A percentile compares a stretch with the other conserved stretches of the same genome.
Conservation (phyloP, 306 rosid species). For the Inga leiocalycina region DNA sequence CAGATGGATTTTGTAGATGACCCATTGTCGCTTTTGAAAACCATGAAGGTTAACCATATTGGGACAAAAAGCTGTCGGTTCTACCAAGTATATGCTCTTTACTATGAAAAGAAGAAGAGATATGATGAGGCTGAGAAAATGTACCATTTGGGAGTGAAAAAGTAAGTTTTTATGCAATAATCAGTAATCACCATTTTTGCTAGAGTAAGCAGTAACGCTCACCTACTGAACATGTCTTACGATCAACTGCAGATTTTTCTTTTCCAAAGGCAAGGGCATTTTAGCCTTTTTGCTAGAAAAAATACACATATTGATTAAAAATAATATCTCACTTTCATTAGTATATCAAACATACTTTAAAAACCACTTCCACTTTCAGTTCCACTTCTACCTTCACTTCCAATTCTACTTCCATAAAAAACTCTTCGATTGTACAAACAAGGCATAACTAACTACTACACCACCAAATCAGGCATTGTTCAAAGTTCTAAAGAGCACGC, state of each 20-base stretch:
- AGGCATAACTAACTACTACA: too few relatives aligned
- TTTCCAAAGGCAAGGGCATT: too few relatives aligned
- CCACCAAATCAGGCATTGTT: too few relatives aligned
- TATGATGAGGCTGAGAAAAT: not conserved
- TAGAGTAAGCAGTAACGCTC: not conserved
- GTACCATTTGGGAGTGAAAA: not conserved
- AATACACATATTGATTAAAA: too few relatives aligned
- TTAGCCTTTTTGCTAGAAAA: too few relatives aligned
- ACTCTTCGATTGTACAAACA: too few relatives aligned
- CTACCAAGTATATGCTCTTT: conserved; percentile 75
- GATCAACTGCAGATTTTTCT: not conserved
- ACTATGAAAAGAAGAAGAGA: conserved; percentile 63
- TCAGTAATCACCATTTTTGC: conserved; percentile 6
- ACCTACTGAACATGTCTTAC: not conserved
- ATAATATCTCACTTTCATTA: too few relatives aligned
- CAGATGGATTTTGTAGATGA: conserved; percentile 93
- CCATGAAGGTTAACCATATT: conserved; percentile 74
- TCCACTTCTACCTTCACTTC: too few relatives aligned
- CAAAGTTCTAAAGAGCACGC: too few relatives aligned
- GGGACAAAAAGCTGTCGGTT: conserved; percentile 72
- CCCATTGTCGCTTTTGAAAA: conserved; percentile 58
- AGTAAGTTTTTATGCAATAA: not conserved
- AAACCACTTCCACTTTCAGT: too few relatives aligned
- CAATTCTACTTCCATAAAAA: too few relatives aligned
- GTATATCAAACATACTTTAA: too few relatives aligned